Conservation (phyloP, 106 monocot species). For the Phalaenopsis equestris region DNA sequence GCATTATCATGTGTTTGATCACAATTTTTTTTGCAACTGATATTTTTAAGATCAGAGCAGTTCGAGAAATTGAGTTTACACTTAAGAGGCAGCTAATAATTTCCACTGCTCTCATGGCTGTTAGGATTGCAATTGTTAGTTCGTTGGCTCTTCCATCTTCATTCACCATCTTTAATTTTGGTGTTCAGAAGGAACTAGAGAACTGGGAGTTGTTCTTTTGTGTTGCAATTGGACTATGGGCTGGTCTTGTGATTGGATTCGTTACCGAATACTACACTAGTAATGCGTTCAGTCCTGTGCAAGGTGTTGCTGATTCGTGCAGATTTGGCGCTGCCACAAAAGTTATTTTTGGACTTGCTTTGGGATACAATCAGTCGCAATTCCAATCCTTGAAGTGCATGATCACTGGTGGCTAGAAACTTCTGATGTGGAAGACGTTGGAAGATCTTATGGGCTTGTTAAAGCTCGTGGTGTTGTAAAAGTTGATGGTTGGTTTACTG, state of each 20-base stretch:
- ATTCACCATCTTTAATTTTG: constrained; percentile 66
- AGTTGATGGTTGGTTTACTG: constrained; percentile 82
- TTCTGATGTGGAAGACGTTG: constrained; percentile 54
- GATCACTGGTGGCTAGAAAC: constrained; percentile 50
- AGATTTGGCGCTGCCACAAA: constrained; percentile 66
- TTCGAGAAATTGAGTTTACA: constrained; percentile 61
- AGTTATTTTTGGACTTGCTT: constrained; percentile 68
- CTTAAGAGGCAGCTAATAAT: constrained; percentile 68
- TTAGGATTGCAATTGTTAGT: constrained; percentile 58
- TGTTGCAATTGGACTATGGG: constrained; percentile 72
- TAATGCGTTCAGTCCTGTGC: constrained; percentile 69
- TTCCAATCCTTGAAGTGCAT: constrained; percentile 83
- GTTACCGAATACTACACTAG: constrained; percentile 68
- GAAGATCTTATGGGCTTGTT: constrained; percentile 47
- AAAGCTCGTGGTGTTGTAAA: constrained; percentile 50
- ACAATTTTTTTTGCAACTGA: constrained; percentile 65
- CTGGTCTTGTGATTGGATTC: constrained; percentile 63
- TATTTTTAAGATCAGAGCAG: constrained; percentile 52
- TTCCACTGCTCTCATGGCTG: constrained; percentile 73
- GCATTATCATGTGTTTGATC: constrained; percentile 48
- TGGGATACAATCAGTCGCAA: constrained; percentile 68
- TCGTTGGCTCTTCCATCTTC: constrained; percentile 47
- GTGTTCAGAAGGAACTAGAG: constrained; percentile 50
- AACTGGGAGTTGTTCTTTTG: constrained; percentile 84
- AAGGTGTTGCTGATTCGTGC: constrained; percentile 75